Evolutionary conservation across 352 stramenopile genomes (phyloP), one percentile per base, ranked within the genome.

Genomic region (Globisporangium sylvaticum): DNA sequence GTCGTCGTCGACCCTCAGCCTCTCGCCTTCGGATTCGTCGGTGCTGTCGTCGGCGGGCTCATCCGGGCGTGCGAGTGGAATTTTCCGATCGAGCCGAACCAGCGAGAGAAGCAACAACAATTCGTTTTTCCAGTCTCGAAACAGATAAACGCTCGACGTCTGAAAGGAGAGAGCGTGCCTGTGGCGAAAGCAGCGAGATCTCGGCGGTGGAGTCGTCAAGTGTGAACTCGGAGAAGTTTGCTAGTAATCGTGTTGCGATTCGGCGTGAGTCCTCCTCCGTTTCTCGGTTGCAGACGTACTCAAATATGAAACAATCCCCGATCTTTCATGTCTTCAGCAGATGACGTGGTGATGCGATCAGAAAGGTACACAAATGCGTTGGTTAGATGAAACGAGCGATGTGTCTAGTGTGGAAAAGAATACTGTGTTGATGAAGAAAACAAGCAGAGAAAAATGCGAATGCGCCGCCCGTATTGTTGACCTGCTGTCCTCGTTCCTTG

Each of bases 41-140:
- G 69, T 80, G 31, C 74, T 75, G 14, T 82, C 76, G 6, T 77
- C 76, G 1, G 76, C 68, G 8, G 71, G 75, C 2, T 77, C 70
- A 46, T 83, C 74, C 29, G 76, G 80, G 27, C 64, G 76, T 27
- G 80, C 78, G 10, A 88, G 77, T 46, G 57, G 70, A 3, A 68
- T 88, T 9, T 88, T 88, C 71, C 78, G 79, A 58, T 84, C 77
- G 5, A 75, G 77, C 22, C 76, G 78, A 29, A 75, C 67, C 54
- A 81, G 71, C 44, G 66, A 72, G 22, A 64, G 55, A 50, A 68
- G 52, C 52, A 55, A 63, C 55, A 62, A 31, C 63, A 66, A 62
- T 44, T 70, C 65, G 9, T 70, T 70, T 48, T 70, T 70, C 48
- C 46, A 58, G 56, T 64, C 64, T 22, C 55, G 64, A 25, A 67